These are phyloP conservation scores for Alternaria brassicae DNA, from an alignment of 2,329 filamentous ascomycete species.

Conservation along the genomic window DNA sequence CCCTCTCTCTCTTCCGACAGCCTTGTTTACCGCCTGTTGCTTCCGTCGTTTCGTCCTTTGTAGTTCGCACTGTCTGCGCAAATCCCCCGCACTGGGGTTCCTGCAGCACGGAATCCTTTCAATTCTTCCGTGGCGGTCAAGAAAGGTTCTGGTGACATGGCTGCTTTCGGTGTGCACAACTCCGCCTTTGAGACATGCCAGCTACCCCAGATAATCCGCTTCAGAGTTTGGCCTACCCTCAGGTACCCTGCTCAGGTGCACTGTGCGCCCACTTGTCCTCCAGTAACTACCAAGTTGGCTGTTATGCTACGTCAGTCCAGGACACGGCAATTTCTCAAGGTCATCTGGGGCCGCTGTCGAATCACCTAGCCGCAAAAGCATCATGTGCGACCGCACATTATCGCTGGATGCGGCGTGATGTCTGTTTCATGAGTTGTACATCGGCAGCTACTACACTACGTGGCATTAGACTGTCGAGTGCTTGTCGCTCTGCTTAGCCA, in stretches of 20 bases:
- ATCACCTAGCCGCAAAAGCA: constrained; percentile 43
- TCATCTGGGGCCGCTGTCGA: constrained; percentile 45
- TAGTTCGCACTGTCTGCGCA: background rate
- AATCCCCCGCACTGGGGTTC: constrained; percentile 2
- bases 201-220: constrained; percentile 30
- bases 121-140: constrained; percentile 39
- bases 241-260: constrained; percentile 28
- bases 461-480: constrained; percentile 28
- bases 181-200: constrained; percentile 31
- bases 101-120: constrained; percentile 36
- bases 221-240: constrained; percentile 22
- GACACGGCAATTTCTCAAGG: constrained; percentile 42
- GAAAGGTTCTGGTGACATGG: constrained; percentile 36
- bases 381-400: constrained; percentile 46
- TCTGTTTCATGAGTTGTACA: constrained; percentile 53
- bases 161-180: constrained; percentile 33
- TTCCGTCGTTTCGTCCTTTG: background rate
- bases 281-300: constrained; percentile 19
- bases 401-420: constrained; percentile 43
- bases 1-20: too few species aligned
- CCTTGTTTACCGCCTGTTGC: constrained; percentile 10
- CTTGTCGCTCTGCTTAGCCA: constrained; percentile 12
- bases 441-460: constrained; percentile 35
- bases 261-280: constrained; percentile 23
- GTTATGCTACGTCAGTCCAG: constrained; percentile 39